Base-by-base conservation (phyloP, 345 rosid species). In the Salix suchowensis region DNA sequence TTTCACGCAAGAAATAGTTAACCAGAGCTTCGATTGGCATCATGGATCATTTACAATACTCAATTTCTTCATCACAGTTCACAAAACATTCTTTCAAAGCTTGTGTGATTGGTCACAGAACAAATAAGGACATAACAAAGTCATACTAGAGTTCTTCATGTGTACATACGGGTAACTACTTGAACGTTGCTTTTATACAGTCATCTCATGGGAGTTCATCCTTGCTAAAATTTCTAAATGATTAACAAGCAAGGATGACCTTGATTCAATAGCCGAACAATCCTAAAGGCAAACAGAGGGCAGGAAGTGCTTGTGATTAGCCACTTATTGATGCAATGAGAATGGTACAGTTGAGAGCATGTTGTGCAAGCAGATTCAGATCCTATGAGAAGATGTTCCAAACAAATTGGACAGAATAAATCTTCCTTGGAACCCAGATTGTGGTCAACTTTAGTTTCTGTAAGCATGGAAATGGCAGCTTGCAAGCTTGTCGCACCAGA, bases 1-100 rank as follows among this genome's bases (percentile, higher is more conserved):
- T 89, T 65, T 77, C 87, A 75, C 78, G 88, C 82, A 91, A 86
- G 87, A 89, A 86, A 74, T 93, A 82, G 77, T 12, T 74, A 26
- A 28, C 28, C 1, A 2, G 8, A 54, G 67, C 66, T 26, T 67
- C 12, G 8, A 23, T 37, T 73, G 23, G 14, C 37, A 18, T 11
- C 68, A 30, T 4, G 5, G 10, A 26, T 67, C 72, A 52, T 32
- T 44, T 37, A 34, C 62, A 18, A 32, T n/a, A n/a, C 67, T 7
- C 50, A 7, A 32, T 42, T 58, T 8, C 19, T 39, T 74, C 30
- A 12, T 64, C 24, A 28, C 66, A 40, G 16, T 3, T 26, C 65
- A 16, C 12, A 58, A 23, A 73, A 16, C 6, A 16, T 44, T 39
- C 19, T 26, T 48, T 5, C 14, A 6, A 28, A 21, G 34, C 52